Evolutionary conservation across 2,329 filamentous ascomycete species (phyloP).

Genomic region (Pyrenochaeta sp.): DNA sequence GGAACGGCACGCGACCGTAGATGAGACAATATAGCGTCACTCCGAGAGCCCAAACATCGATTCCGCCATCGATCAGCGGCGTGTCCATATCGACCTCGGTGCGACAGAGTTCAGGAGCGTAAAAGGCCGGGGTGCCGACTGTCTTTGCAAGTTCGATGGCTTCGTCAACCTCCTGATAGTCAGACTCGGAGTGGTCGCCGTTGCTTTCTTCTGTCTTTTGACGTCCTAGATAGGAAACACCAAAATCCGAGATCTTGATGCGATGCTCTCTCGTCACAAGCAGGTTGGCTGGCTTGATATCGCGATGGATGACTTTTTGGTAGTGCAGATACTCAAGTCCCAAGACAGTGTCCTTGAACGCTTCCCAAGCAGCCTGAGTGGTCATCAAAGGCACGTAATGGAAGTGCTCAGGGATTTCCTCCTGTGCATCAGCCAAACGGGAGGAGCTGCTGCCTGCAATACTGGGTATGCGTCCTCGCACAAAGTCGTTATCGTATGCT

Average conservation of each 20-base stretch:
- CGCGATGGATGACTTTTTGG: slow-evolving; percentile 61
- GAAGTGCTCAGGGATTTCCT: slow-evolving; percentile 82
- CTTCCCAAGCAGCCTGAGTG: slow-evolving; percentile 78
- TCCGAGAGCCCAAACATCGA: slow-evolving; percentile 96
- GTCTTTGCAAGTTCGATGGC: slow-evolving; percentile 97
- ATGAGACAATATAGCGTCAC: slow-evolving; percentile 96
- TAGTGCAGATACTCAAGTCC: slow-evolving; percentile 85
- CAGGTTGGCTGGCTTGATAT: slow-evolving; percentile 76
- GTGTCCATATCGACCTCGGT: slow-evolving; percentile 74
- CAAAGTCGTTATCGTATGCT: slow-evolving; percentile 67
- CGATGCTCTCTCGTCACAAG: slow-evolving; percentile 84
- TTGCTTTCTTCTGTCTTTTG: slow-evolving; percentile 81
- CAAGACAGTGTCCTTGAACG: slow-evolving; percentile 91
- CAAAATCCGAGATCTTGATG: slow-evolving; percentile 98
- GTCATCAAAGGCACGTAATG: slow-evolving; percentile 95
- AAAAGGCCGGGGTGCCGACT: slow-evolving; percentile 96
- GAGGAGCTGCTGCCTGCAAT: slow-evolving; percentile 78
- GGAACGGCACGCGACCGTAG: slow-evolving; percentile 91
- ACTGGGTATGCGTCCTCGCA: slow-evolving; percentile 77
- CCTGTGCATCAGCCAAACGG: slow-evolving; percentile 52
- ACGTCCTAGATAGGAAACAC: slow-evolving; percentile 94
- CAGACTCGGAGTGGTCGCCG: slow-evolving; percentile 78
- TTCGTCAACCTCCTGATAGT: slow-evolving; percentile 87
- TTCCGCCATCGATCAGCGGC: slow-evolving; percentile 86
- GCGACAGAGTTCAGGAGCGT: slow-evolving; percentile 94